Base-by-base conservation (phyloP, 169 alveolate species). In the Plasmodium vinckei region DNA sequence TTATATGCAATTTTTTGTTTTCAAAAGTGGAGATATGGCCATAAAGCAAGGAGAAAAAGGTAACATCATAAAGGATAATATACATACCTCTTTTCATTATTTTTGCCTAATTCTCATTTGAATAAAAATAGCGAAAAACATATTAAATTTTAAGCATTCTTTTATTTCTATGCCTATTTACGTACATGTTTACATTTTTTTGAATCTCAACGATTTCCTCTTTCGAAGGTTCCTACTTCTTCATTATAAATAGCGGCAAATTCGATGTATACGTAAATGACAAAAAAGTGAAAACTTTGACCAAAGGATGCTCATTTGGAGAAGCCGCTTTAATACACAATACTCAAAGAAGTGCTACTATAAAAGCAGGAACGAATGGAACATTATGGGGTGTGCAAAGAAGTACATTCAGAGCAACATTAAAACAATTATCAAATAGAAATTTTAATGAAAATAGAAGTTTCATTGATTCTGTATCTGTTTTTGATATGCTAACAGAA, bases 261-360 rank as follows among this genome's bases (percentile, higher is more conserved):
- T 90, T 94, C 91, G 98, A 94, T 87, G 99, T 98, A 82, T 77
- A 94, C 44, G 97, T 97, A 15, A 95, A 96, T 79, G 97, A 95
- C 4, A 96, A 96, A 75, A 92, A 91, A 65, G 98, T 96, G 47
- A 97, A 97, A 82, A 75, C 92, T 39, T 87, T 98, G 95, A 92
- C 94, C 23, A 91, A 94, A 56, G 99, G 99, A 1, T 96, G 95
- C 25, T 97, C 99, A 5, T 99, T 99, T 73, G 99, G 99, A 7
- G 99, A 99, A 87, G 95, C 98, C 44, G 99, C 99, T 10, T 94
- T 99, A 64, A 96, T 99, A 33, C 99, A 98, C 87, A 98, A 98
- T 89, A 96, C 99, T 12, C 99, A 99, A 19, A 95, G 99, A 73
- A 96, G 99, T 46, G 99, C 99, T 7, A 96, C 99, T 2, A 96